Evolutionary conservation across 2,329 filamentous ascomycete genomes (phyloP).

Genomic region (Myriangium duriaei): DNA sequence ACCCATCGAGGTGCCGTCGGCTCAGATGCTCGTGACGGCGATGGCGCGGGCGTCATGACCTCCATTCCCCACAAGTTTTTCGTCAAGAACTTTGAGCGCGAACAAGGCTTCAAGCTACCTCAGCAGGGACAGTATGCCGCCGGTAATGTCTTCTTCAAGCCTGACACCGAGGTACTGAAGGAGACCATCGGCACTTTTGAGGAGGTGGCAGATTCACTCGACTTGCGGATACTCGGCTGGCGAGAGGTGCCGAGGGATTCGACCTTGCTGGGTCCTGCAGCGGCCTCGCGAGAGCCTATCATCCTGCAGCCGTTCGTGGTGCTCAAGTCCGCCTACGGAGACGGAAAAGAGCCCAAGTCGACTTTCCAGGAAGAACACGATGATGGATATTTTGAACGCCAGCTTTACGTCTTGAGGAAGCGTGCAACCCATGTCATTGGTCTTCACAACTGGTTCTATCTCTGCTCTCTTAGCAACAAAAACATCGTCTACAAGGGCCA

Average conservation of each 20-base stretch:
- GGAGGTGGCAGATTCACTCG: conserved; percentile 78
- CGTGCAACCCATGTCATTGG: conserved; percentile 89
- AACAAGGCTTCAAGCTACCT: conserved; percentile 78
- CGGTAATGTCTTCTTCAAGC: conserved; percentile 98
- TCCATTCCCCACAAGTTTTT: conserved; percentile 98
- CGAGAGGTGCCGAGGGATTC: conserved; percentile 91
- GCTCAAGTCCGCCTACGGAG: conserved; percentile 69
- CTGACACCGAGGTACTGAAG: conserved; percentile 76
- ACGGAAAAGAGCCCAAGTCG: conserved; percentile 62
- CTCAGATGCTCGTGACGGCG: conserved; percentile 93
- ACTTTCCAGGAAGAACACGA: conserved; percentile 74
- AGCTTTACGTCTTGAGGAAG: conserved; percentile 90
- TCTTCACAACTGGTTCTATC: conserved; percentile 96
- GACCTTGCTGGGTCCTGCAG: conserved; percentile 80
- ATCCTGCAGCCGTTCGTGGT: conserved; percentile 96
- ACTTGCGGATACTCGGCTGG: conserved; percentile 87
- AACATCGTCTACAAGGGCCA: conserved; percentile 99
- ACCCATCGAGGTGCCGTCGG: conserved; percentile 97
- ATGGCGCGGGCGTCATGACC: conserved; percentile 98
- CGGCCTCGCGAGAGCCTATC: conserved; percentile 83
- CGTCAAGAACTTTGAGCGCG: conserved; percentile 91
- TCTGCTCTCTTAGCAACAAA: conserved; percentile 92
- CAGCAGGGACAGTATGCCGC: conserved; percentile 87
- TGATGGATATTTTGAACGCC: conserved; percentile 75
- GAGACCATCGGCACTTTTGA: conserved; percentile 89